Conservation (phyloP, 2,329 filamentous ascomycete genomes). For the Laburnicola sp. region DNA sequence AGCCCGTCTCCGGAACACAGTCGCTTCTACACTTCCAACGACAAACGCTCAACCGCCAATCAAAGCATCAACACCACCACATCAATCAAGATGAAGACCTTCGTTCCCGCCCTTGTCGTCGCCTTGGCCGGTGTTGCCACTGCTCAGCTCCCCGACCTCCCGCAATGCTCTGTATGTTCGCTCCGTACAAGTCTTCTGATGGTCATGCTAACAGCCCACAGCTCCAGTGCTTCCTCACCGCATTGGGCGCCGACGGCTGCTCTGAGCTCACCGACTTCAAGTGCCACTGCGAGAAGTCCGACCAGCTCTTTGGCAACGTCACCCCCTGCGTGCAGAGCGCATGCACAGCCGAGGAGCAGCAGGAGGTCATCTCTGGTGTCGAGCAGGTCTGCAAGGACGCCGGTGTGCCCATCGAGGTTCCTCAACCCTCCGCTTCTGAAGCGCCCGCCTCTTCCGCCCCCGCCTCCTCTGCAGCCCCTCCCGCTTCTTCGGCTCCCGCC, state of each 20-base stretch:
- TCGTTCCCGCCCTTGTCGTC: conserved; percentile 43
- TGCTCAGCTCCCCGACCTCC: conserved; percentile 52
- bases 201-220: conserved; percentile 33
- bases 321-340: conserved; percentile 53
- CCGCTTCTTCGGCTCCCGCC: conserved; percentile 16
- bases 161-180: conserved; percentile 51
- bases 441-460: conserved; percentile 14
- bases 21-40: conserved; percentile 17
- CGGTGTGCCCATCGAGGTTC: conserved; percentile 36
- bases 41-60: conserved; percentile 21
- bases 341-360: conserved; percentile 47
- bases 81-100: conserved; percentile 44
- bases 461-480: conserved; percentile 12
- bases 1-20: conserved; percentile 9
- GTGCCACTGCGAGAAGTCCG: conserved; percentile 54
- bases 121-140: conserved; percentile 50
- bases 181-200: background rate
- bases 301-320: conserved; percentile 46
- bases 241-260: conserved; percentile 52
- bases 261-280: conserved; percentile 52
- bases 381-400: conserved; percentile 37
- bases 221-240: conserved; percentile 52
- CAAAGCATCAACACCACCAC: conserved; percentile 12
- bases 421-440: conserved; percentile 17
- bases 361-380: conserved; percentile 33